phyloP scores from a whole-genome alignment of 192 early-diverging fungal genomes.

The Umbelopsis ramanniana region DNA sequence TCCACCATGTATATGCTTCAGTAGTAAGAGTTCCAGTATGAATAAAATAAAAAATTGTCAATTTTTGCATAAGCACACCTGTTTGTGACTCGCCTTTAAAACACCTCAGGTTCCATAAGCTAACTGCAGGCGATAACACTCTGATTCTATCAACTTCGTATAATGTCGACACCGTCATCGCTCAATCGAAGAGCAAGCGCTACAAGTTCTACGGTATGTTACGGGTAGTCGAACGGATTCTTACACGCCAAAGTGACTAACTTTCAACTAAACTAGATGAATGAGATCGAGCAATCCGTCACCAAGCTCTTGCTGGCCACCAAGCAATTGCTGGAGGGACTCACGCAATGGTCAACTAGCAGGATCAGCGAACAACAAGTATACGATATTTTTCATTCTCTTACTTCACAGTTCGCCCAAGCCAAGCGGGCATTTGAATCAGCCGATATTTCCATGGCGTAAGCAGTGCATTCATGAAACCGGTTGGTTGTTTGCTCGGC shows the following conservation, averaged over 20 bases:
- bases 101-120: too few relatives aligned
- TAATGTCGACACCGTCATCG: background rate
- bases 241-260: background rate
- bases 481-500: too few relatives aligned
- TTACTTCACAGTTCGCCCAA: constrained; percentile 48
- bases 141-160: background rate
- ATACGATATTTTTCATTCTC: constrained; percentile 48
- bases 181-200: constrained; percentile 16
- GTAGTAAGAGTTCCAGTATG: too few relatives aligned
- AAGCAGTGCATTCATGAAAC: constrained; percentile 14
- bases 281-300: constrained; percentile 51
- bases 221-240: background rate
- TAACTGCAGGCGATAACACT: background rate
- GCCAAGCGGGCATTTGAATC: constrained; percentile 44
- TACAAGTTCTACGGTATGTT: constrained; percentile 12
- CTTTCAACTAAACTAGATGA: constrained; percentile 33
- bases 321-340: constrained; percentile 50
- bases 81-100: background rate
- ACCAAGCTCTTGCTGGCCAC: constrained; percentile 52
- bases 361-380: constrained; percentile 48
- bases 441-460: constrained; percentile 32
- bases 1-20: background rate
- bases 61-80: too few relatives aligned
- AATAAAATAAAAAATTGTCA: too few relatives aligned
- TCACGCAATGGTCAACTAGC: constrained; percentile 50